Conservation (phyloP, 2,329 filamentous ascomycete genomes). For the Emergomyces africanus region DNA sequence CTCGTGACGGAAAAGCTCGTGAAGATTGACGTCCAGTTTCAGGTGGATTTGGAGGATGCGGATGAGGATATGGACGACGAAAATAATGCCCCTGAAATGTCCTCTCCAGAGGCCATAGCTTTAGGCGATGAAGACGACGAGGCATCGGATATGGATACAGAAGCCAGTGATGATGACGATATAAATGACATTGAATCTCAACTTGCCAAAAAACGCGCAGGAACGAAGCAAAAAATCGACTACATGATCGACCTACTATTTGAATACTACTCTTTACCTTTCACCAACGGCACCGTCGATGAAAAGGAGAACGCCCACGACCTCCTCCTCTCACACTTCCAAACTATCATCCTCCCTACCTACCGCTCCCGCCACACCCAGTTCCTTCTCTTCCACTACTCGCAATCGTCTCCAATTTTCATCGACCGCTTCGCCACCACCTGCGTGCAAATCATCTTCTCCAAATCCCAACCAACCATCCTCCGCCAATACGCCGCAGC, state of each 20-base stretch:
- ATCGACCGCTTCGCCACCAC: slow-evolving; percentile 72
- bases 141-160: slow-evolving; percentile 55
- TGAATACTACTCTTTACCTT: slow-evolving; percentile 61
- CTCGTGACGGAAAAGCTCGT: slow-evolving; percentile 77
- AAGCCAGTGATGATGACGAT: slow-evolving; percentile 50
- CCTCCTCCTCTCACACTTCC: slow-evolving; percentile 72
- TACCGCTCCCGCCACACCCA: slow-evolving; percentile 89
- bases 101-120: slow-evolving; percentile 8
- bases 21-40: slow-evolving; percentile 91
- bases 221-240: slow-evolving; percentile 84
- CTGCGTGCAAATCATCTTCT: slow-evolving; percentile 59
- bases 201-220: slow-evolving; percentile 57
- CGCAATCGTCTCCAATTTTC: slow-evolving; percentile 64
- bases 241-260: slow-evolving; percentile 81
- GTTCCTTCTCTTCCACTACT: slow-evolving; percentile 92
- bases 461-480: slow-evolving; percentile 55
- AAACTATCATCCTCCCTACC: slow-evolving; percentile 75
- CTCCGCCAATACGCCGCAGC: slow-evolving; percentile 74
- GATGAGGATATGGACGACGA: slow-evolving; percentile 76
- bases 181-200: slow-evolving; percentile 29
- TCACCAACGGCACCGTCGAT: slow-evolving; percentile 54
- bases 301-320: slow-evolving; percentile 62
- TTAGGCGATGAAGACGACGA: slow-evolving; percentile 25
- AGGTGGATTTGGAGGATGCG: slow-evolving; percentile 81
- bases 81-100: slow-evolving; percentile 43